A percentile compares a stretch with the other conserved stretches of the same genome.
These are phyloP conservation scores for Auxenochlorella pyrenoidosa DNA, from an alignment of 139 green algal species.

Conservation along the genomic window DNA sequence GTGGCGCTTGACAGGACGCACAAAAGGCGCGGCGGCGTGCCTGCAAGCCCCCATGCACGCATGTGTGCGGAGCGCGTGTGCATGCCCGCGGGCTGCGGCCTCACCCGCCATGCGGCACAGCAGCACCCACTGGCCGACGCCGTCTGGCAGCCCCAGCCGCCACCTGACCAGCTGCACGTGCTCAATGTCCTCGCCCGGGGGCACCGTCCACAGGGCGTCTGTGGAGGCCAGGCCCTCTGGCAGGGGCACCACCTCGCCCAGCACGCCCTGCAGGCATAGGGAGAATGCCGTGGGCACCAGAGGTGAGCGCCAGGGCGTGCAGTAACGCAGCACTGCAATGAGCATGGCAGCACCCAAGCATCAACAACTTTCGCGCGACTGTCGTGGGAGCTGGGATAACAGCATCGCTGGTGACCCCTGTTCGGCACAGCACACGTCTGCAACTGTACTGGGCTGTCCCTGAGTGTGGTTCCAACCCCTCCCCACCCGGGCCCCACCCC, in stretches of 20 bases:
- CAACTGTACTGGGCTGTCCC: no score
- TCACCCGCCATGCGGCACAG: slow-evolving; percentile 56
- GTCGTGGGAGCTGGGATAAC: no score
- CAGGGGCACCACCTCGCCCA: slow-evolving; percentile 45
- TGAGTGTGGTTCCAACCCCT: neutral
- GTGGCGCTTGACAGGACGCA: no score
- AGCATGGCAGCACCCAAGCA: neutral
- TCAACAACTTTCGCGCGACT: no score
- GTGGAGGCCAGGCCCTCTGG: slow-evolving; percentile 15
- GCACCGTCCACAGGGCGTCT: slow-evolving; percentile 16
- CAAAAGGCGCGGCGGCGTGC: no score
- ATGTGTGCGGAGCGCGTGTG: no score
- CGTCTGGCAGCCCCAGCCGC: slow-evolving; percentile 44
- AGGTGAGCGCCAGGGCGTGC: no score
- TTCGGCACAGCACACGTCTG: no score
- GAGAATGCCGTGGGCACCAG: neutral
- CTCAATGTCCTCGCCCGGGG: neutral
- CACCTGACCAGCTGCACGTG: slow-evolving; percentile 53
- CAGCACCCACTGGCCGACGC: slow-evolving; percentile 63
- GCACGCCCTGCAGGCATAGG: slow-evolving; percentile 43
- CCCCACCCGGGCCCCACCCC: neutral
- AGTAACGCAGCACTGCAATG: neutral
- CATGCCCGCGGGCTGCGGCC: neutral
- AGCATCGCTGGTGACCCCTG: neutral
- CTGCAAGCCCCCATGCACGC: no score